These are phyloP conservation scores for Cercospora zeae-maydis DNA, from an alignment of 2,329 filamentous ascomycete species.

Conservation along the genomic window DNA sequence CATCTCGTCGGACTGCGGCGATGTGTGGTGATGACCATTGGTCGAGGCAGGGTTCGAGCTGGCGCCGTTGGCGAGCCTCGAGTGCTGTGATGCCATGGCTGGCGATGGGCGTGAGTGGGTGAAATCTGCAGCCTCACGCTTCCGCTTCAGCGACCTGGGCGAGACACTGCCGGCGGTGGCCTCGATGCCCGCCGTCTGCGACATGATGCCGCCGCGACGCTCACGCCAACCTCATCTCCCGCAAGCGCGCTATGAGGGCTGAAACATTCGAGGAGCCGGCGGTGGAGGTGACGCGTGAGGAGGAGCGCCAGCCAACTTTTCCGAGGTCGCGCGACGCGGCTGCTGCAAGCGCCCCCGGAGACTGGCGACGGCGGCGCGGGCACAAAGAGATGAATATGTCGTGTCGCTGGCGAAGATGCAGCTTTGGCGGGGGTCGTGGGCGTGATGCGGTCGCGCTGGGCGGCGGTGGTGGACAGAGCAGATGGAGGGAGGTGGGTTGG, in stretches of 20 bases:
- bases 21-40: conserved; percentile 28
- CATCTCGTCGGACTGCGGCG: conserved; percentile 32
- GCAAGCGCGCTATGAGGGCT: conserved; percentile 6
- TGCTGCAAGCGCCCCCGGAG: background rate
- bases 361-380: background rate
- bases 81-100: conserved; percentile 10
- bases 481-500: conserved; percentile 1
- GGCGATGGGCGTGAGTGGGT: conserved; percentile 17
- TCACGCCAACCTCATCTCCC: conserved; percentile 22
- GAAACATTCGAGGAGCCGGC: conserved; percentile 3
- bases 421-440: conserved; percentile 10
- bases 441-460: conserved; percentile 7
- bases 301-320: conserved; percentile 14
- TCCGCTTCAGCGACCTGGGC: conserved; percentile 31
- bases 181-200: conserved; percentile 29
- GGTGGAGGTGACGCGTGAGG: conserved; percentile 1
- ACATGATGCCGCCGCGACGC: conserved; percentile 30
- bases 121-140: conserved; percentile 19
- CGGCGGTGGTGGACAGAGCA: conserved; percentile 2
- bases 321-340: conserved; percentile 10
- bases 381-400: conserved; percentile 2
- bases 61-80: conserved; percentile 16
- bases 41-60: conserved; percentile 9
- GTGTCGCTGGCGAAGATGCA: conserved; percentile 7
- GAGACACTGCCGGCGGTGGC: conserved; percentile 21